These are phyloP conservation scores for Blastocystis sp. DNA, from an alignment of 352 stramenopile genomes.

Conservation along the genomic window DNA sequence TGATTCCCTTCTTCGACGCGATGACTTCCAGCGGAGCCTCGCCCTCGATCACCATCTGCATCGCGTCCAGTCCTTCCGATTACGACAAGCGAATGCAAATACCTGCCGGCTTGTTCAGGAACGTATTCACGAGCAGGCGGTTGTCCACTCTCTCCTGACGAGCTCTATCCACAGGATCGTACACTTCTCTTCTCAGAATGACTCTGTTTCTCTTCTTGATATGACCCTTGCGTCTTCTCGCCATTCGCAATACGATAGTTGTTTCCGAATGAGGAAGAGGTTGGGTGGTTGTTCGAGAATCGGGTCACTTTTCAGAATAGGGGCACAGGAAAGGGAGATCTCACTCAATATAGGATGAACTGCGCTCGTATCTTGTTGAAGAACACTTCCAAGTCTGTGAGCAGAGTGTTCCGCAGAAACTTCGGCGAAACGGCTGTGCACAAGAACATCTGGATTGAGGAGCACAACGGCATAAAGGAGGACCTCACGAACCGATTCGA, in stretches of 20 bases:
- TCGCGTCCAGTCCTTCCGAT: constrained; percentile 11
- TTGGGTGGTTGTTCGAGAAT: not conserved
- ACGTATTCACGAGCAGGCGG: constrained; percentile 57
- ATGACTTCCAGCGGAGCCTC: constrained; percentile 41
- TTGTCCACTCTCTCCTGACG: constrained; percentile 54
- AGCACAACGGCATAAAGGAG: constrained; percentile 74
- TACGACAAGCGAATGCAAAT: not conserved
- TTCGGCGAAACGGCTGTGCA: constrained; percentile 68
- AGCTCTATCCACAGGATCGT: constrained; percentile 35
- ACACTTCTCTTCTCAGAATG: constrained; percentile 28
- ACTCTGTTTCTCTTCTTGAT: constrained; percentile 3
- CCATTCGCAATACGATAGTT: not conserved
- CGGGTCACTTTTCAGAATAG: not conserved
- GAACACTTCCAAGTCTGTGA: constrained; percentile 27
- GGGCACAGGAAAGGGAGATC: not conserved
- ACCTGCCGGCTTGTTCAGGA: constrained; percentile 52
- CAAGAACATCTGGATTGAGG: constrained; percentile 74
- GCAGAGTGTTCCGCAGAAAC: constrained; percentile 32
- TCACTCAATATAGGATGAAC: constrained; percentile 53
- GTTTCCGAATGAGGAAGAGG: not conserved
- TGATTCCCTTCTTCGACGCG: constrained; percentile 15
- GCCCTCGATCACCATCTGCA: constrained; percentile 61
- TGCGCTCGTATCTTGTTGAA: constrained; percentile 67
- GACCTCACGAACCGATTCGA: constrained; percentile 70
- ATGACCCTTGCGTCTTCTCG: not conserved